Conservation (phyloP, 2,329 filamentous ascomycete genomes). For the Aureobasidium sp. region DNA sequence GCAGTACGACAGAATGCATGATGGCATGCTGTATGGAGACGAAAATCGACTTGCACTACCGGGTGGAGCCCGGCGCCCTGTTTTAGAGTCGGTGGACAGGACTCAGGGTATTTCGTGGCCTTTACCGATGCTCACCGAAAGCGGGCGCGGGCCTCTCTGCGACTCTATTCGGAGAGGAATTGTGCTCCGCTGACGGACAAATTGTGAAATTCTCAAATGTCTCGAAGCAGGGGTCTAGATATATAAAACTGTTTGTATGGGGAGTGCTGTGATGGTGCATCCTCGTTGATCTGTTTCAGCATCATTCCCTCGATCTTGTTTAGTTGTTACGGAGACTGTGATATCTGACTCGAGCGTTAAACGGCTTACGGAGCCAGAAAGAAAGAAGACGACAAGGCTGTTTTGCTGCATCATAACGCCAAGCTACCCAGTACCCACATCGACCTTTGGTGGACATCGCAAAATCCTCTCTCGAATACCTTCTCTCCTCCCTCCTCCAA, state of each 20-base stretch:
- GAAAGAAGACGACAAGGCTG: background rate
- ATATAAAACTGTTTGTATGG: background rate
- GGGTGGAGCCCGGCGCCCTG: background rate
- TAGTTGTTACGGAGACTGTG: background rate
- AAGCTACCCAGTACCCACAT: background rate
- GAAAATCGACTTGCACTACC: constrained; percentile 4
- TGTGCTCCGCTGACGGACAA: background rate
- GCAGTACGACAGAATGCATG: background rate
- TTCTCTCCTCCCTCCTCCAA: constrained; percentile 3
- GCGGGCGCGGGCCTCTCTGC: constrained; percentile 1
- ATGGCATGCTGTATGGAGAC: constrained; percentile 4
- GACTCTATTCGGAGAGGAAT: background rate
- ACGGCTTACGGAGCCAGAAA: background rate
- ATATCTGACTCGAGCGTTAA: background rate
- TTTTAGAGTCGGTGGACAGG: background rate
- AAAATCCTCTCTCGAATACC: constrained; percentile 5
- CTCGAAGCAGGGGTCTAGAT: background rate
- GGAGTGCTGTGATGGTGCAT: background rate
- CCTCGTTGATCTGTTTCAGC: background rate
- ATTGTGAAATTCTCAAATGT: background rate
- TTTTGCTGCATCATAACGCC: constrained; percentile 11
- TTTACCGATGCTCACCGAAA: background rate
- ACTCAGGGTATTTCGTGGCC: constrained; percentile 8
- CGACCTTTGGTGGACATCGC: background rate
- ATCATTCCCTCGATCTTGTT: background rate